Evolutionary conservation across 2,329 filamentous ascomycete species (phyloP), one percentile per base, ranked within the genome.

Genomic region (Xylaria sp.): DNA sequence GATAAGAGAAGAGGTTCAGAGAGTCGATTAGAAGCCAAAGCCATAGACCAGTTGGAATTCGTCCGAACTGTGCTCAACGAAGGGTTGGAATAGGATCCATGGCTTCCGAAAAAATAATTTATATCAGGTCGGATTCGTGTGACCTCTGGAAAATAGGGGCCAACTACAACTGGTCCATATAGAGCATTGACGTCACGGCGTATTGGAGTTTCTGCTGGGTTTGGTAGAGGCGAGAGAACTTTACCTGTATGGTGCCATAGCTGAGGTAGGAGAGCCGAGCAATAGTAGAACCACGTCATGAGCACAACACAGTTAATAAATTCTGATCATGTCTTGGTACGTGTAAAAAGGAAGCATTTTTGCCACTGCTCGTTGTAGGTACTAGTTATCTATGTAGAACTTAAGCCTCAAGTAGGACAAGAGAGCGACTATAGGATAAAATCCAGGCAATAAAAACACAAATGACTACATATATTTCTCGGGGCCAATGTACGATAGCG

Each of bases 11-110:
- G 77, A 48, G 84, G 82, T 0, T 82, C 82, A 3, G 89, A 91
- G 75, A 94, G 86, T 77, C 80, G 87, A 74, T 82, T 97, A 61
- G 93, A 97, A 79, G 89, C 91, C 76, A 93, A 91, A 81, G 88
- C 96, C 6, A 83, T 95, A 31, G 84, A 80, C 66, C 90, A 95
- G 78, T 81, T 96, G 74, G 86, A 87, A 75, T 87, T 85, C 5
- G 85, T 89, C 20, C 83, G 84, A 74, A 83, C 84, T 72, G 84
- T 90, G 51, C 78, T 90, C 67, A 81, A 81, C 66, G 87, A 88
- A 60, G 84, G 85, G 40, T 77, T 84, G 66, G 85, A 87, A 63
- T 78, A 75, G 72, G 48, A 53, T 13, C 15, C 20, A 36, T 36
- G 4, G 38, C 13, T 3, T 60, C 31, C 4, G 53, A 11, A 28